Percentiles rank a stretch among this genome's conserved stretches.
Evolutionary conservation across 202 grass and related monocot genomes (phyloP).

Genomic region (Panicum virgatum): DNA sequence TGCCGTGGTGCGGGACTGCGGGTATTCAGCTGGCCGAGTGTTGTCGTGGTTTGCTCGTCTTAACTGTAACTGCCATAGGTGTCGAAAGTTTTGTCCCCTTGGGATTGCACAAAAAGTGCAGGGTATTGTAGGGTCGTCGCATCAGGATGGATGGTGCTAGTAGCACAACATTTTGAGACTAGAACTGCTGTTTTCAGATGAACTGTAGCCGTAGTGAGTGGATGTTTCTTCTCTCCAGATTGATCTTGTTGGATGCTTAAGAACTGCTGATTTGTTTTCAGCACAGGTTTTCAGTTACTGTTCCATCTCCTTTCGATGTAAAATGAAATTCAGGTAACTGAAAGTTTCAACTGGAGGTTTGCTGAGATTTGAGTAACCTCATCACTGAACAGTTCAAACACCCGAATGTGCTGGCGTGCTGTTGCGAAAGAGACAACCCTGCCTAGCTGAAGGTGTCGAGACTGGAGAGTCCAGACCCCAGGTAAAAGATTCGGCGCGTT

Average conservation of each 20-base stretch:
- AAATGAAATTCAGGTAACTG: not conserved
- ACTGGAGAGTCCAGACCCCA: not conserved
- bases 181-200: not conserved
- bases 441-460: not conserved
- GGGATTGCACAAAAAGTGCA: conserved; percentile 28
- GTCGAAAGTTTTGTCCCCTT: conserved; percentile 33
- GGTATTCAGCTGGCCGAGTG: not conserved
- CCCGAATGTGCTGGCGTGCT: not conserved
- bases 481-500: not conserved
- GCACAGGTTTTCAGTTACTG: not conserved
- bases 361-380: not conserved
- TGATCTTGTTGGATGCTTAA: not conserved
- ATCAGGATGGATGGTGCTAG: not conserved
- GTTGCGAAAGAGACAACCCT: not conserved
- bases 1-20: not conserved
- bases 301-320: not conserved
- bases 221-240: not conserved
- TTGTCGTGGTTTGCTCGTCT: conserved; percentile 25
- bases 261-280: not conserved
- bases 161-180: not conserved
- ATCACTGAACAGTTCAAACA: not conserved
- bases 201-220: conserved; percentile 21
- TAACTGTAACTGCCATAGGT: conserved; percentile 5
- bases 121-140: conserved; percentile 3
- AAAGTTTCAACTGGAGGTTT: not conserved